phyloP scores from a whole-genome alignment of 148 eudicot genomes.

The Hydrangea macrophylla region DNA sequence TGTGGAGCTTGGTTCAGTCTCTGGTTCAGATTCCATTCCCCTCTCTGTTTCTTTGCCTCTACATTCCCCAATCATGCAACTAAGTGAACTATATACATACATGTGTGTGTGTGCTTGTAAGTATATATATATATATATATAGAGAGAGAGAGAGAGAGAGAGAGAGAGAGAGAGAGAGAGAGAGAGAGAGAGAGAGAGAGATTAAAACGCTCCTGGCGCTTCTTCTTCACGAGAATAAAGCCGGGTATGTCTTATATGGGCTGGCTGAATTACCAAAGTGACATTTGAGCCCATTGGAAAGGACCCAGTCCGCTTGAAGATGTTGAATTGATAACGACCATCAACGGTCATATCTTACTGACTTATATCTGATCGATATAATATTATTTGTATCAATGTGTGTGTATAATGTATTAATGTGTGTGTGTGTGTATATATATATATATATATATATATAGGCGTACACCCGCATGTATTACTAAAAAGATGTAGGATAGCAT shows the following conservation, averaged over 20 bases:
- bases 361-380: no score
- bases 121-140: neutral
- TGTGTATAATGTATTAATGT: no score
- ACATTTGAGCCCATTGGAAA: neutral
- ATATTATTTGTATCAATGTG: no score
- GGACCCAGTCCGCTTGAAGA: no score
- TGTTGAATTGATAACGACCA: no score
- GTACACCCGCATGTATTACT: no score
- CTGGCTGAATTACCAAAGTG: neutral
- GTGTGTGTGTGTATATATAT: no score
- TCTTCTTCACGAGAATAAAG: slow-evolving; percentile 22
- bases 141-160: slow-evolving; percentile 6
- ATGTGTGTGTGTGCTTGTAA: neutral
- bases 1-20: slow-evolving; percentile 16
- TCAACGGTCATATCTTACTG: no score
- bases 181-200: neutral
- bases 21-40: slow-evolving; percentile 14
- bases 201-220: slow-evolving; percentile 26
- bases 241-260: neutral
- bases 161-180: neutral
- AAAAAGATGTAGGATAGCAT: no score
- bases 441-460: no score
- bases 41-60: neutral
- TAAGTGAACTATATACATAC: no score
- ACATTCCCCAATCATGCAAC: neutral